Base-by-base conservation (phyloP, 2,329 filamentous ascomycete species). In the Neocucurbitaria cava region DNA sequence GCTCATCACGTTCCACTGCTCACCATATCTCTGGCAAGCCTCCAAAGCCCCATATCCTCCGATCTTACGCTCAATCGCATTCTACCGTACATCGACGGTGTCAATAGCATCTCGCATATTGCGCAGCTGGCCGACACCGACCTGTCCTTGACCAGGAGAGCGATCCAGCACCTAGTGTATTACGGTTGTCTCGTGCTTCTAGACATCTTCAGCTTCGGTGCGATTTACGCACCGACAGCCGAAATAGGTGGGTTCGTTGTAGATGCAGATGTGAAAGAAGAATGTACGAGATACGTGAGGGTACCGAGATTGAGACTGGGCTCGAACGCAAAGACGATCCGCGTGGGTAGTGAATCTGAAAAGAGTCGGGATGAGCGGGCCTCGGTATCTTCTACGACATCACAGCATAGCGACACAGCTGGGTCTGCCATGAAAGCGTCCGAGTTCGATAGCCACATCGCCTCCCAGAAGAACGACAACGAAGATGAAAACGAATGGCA, bases 161-260 rank as follows among this genome's bases (percentile, higher is more conserved):
- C 92, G 7, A 85, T 98, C 52, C 88, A 91, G 59, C 94, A 98
- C 73, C 83, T 99, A 9, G 83, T 98, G 23, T 96, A 96, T 80
- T 97, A 98, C 76, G 91, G 94, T 70, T 94, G 92, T 68, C 85
- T 96, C 31, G 83, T 96, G 23, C 85, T 98, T 48, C 85, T 98
- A 10, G 95, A 99, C 77, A 90, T 97, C 66, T 98, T 98, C 81
- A 92, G 95, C 74, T 99, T 98, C 73, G 84, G 88, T 28, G 91
- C 91, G 38, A 94, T 96, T 67, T 99, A 99, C 71, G 92, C 93
- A 0, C 88, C 89, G 0, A 91, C 91, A 0, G 83, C 87, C 0
- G 88, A 90, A 33, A 89, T 99, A 53, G 86, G 89, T 58, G 85
- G 88, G 58, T 96, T 99, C 67, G 83, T 95, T 28, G 82, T 85